Conservation (phyloP, 1,284 basidiomycete species). For the Marasmius sp. region DNA sequence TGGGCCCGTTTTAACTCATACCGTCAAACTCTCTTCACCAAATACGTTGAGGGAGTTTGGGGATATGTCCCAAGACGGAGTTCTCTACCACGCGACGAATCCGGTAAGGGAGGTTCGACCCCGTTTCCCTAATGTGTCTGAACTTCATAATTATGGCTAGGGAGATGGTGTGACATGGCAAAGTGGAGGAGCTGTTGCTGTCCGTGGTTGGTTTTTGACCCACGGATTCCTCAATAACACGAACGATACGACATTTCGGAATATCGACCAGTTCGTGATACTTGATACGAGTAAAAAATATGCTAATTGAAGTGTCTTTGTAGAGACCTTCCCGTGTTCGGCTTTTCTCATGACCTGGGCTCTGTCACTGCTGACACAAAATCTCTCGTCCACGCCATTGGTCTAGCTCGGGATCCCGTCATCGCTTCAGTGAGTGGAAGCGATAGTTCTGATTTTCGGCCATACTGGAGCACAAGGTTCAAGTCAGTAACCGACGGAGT, state of each 20-base stretch:
- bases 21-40: background rate
- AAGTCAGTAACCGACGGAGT: background rate
- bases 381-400: background rate
- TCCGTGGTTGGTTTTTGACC: background rate
- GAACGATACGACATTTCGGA: background rate
- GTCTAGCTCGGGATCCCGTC: background rate
- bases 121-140: background rate
- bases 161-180: background rate
- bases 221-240: background rate
- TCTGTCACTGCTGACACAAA: background rate
- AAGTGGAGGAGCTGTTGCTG: background rate
- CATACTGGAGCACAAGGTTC: background rate
- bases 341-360: background rate
- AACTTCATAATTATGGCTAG: background rate
- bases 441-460: background rate
- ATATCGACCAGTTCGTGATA: background rate
- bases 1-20: background rate
- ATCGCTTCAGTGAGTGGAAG: background rate
- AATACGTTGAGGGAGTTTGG: conserved; percentile 22
- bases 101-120: background rate
- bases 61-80: conserved; percentile 36
- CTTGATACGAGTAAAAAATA: background rate
- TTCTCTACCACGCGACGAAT: conserved; percentile 4
- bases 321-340: background rate
- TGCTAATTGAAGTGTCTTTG: no score